Conservation (phyloP, 2,329 filamentous ascomycete genomes). For the Penicillium sp. region DNA sequence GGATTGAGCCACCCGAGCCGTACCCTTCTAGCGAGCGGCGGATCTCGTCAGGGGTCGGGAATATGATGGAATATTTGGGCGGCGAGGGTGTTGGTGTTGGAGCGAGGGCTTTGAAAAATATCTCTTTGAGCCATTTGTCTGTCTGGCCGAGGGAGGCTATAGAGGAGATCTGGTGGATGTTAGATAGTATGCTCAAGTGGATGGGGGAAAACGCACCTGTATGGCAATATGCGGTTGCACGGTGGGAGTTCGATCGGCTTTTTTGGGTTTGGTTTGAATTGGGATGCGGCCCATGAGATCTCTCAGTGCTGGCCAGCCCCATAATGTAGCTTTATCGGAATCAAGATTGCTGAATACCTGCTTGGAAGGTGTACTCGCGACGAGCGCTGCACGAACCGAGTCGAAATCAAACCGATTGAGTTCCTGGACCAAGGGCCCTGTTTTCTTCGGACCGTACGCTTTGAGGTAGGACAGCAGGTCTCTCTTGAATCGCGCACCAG, state of each 20-base stretch:
- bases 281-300: conserved; percentile 64
- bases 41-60: conserved; percentile 81
- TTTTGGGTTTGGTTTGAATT: conserved; percentile 37
- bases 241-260: conserved; percentile 24
- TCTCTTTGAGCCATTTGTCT: conserved; percentile 73
- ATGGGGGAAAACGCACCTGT: conserved; percentile 39
- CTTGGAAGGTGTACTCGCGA: conserved; percentile 79
- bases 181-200: background rate
- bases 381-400: conserved; percentile 69
- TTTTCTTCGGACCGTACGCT: conserved; percentile 67
- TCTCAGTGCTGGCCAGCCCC: conserved; percentile 76
- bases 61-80: conserved; percentile 73
- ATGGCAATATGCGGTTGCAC: conserved; percentile 45
- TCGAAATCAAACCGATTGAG: conserved; percentile 73
- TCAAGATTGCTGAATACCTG: conserved; percentile 58
- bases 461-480: conserved; percentile 76
- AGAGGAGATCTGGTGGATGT: conserved; percentile 72
- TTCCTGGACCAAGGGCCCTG: conserved; percentile 61
- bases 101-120: conserved; percentile 60
- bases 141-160: conserved; percentile 77
- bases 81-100: conserved; percentile 29
- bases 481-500: conserved; percentile 73
- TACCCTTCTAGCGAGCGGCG: conserved; percentile 79
- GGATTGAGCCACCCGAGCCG: conserved; percentile 76
- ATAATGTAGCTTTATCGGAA: conserved; percentile 61